Conservation (phyloP, 164 flowering plant genomes). For the Stephania cephalantha region DNA sequence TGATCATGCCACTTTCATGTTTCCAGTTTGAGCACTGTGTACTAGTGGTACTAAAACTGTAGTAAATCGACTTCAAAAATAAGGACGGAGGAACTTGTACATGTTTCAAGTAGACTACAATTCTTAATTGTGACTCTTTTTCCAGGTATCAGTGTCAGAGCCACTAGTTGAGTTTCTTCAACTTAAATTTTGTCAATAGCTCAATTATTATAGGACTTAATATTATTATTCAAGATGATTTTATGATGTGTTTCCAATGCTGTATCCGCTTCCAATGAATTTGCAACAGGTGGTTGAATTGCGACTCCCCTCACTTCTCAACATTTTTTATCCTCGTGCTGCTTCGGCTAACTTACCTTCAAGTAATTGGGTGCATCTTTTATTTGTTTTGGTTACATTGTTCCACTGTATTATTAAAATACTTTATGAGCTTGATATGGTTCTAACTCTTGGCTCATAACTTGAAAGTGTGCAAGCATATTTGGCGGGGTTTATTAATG, state of each 20-base stretch:
- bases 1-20: neutral
- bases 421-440: neutral
- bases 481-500: slow-evolving; percentile 89
- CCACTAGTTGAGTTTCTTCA: neutral
- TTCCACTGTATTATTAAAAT: slow-evolving; percentile 1
- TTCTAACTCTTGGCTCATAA: slow-evolving; percentile 1
- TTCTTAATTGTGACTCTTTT: neutral
- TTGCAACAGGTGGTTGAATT: slow-evolving; percentile 66
- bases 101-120: neutral
- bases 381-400: neutral
- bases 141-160: neutral
- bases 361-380: slow-evolving; percentile 33
- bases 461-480: slow-evolving; percentile 88
- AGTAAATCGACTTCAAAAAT: neutral
- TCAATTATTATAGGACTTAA: neutral
- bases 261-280: slow-evolving; percentile 1
- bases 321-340: slow-evolving; percentile 80
- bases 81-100: neutral
- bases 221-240: neutral
- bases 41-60: neutral
- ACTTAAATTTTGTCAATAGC: neutral
- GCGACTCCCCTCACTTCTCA: slow-evolving; percentile 88
- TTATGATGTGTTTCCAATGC: slow-evolving; percentile 4
- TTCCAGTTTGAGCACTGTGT: neutral
- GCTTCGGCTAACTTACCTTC: slow-evolving; percentile 97